Percentiles rank a stretch among this genome's conserved stretches.
phyloP scores from a whole-genome alignment of 2,329 filamentous ascomycete genomes.

The Chaetomiaceae sp. region DNA sequence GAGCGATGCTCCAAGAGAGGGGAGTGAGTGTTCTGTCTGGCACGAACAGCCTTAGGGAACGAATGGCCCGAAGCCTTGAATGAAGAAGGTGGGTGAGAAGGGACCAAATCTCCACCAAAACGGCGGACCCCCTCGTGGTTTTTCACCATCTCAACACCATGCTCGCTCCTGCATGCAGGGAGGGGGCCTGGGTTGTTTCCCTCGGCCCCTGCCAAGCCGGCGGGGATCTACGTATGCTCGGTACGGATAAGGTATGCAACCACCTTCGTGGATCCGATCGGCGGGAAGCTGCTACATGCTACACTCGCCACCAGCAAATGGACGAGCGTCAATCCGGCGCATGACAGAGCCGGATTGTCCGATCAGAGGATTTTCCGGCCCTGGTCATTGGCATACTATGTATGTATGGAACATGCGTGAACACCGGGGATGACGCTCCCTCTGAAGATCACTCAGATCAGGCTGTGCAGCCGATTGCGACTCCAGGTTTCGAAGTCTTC shows the following conservation, averaged over 20 bases:
- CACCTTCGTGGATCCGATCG: slow-evolving; percentile 8
- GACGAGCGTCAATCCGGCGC: neutral
- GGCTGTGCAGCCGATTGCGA: neutral
- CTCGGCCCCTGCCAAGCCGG: slow-evolving; percentile 6
- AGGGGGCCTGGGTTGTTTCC: neutral
- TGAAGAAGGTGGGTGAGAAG: too few relatives aligned
- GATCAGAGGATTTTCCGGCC: neutral
- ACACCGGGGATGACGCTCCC: neutral
- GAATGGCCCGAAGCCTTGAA: slow-evolving; percentile 4
- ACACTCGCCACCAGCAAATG: neutral
- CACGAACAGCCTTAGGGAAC: slow-evolving; percentile 17
- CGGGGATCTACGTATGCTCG: neutral
- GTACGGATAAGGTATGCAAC: too few relatives aligned
- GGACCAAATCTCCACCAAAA: too few relatives aligned
- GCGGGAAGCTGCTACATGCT: neutral
- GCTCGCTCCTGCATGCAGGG: neutral
- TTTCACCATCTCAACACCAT: neutral
- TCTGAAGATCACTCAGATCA: too few relatives aligned
- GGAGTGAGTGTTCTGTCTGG: neutral
- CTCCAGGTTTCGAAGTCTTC: slow-evolving; percentile 7
- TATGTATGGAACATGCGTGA: too few relatives aligned
- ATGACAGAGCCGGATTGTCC: neutral
- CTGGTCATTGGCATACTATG: neutral
- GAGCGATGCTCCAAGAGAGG: neutral
- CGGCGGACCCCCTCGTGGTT: neutral